phyloP scores from a whole-genome alignment of 352 stramenopile species.

The Pythium volutum region DNA sequence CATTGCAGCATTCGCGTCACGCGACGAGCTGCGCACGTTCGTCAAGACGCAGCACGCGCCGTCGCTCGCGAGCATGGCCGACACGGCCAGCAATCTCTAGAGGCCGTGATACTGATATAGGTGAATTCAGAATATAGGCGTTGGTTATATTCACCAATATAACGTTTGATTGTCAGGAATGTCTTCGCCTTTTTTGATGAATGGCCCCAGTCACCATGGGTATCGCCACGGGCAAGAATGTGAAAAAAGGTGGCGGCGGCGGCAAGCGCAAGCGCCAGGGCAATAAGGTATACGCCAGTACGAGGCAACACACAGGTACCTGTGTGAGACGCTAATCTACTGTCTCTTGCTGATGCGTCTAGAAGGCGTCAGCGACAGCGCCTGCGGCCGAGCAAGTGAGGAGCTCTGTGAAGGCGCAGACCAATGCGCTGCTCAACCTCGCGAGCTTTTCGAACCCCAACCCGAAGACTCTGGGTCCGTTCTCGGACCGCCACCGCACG shows the following conservation, averaged over 20 bases:
- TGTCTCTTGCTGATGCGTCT: neutral
- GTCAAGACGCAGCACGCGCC: slow-evolving; percentile 27
- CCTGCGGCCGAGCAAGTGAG: slow-evolving; percentile 26
- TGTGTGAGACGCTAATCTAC: neutral
- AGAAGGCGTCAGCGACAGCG: slow-evolving; percentile 24
- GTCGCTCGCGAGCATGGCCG: slow-evolving; percentile 14
- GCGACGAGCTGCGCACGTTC: slow-evolving; percentile 22
- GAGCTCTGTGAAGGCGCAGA: slow-evolving; percentile 50
- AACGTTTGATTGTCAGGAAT: slow-evolving; percentile 17
- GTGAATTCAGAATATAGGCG: neutral
- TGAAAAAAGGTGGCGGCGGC: slow-evolving; percentile 6
- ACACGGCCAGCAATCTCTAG: slow-evolving; percentile 18
- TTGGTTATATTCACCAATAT: slow-evolving; percentile 18
- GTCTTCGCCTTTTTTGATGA: slow-evolving; percentile 6
- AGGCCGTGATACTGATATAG: neutral
- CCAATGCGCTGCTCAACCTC: slow-evolving; percentile 65
- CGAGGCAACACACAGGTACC: neutral
- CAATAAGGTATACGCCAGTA: slow-evolving; percentile 2
- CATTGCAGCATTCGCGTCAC: slow-evolving; percentile 29
- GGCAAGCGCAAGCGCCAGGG: slow-evolving; percentile 22
- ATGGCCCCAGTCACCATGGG: slow-evolving; percentile 4
- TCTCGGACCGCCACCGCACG: slow-evolving; percentile 70
- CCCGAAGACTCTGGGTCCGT: slow-evolving; percentile 72
- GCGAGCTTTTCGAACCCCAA: slow-evolving; percentile 79
- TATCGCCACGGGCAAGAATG: slow-evolving; percentile 15